Evolutionary conservation across 169 alveolate species (phyloP).

Genomic region (Plasmodium falciparum): DNA sequence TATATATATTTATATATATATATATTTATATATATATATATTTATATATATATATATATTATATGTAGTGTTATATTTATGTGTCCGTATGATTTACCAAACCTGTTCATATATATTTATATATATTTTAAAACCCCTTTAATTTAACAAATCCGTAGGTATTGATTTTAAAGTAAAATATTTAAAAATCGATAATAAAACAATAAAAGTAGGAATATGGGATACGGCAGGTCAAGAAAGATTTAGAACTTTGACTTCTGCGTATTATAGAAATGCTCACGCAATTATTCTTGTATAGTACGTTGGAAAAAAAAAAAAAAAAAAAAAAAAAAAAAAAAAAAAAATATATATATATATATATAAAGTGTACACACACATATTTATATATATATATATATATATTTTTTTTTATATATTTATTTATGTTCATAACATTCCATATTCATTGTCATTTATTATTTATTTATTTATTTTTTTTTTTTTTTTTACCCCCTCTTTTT

Average conservation of each 20-base stretch:
- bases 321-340: constrained; percentile 3
- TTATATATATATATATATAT: not conserved
- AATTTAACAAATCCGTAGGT: not conserved
- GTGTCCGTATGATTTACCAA: not conserved
- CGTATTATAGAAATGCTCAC: constrained; percentile 97
- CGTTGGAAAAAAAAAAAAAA: constrained; percentile 81
- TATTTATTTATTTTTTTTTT: not conserved
- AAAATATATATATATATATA: not conserved
- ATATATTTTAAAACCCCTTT: not conserved
- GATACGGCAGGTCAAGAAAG: constrained; percentile 99
- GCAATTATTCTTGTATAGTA: constrained; percentile 96
- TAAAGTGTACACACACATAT: not conserved
- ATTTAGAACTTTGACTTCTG: constrained; percentile 95
- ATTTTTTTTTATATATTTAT: not conserved
- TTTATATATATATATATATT: too few species aligned
- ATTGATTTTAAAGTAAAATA: constrained; percentile 50
- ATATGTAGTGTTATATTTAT: too few species aligned
- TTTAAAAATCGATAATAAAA: constrained; percentile 37
- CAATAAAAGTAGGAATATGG: constrained; percentile 96
- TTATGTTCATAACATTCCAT: not conserved
- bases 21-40: too few species aligned
- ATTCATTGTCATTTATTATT: too few species aligned
- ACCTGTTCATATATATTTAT: not conserved
- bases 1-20: too few species aligned
- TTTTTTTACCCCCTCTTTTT: too few species aligned